These are phyloP conservation scores for Aspergillus piperis DNA, from an alignment of 2,329 filamentous ascomycete genomes.

Conservation along the genomic window DNA sequence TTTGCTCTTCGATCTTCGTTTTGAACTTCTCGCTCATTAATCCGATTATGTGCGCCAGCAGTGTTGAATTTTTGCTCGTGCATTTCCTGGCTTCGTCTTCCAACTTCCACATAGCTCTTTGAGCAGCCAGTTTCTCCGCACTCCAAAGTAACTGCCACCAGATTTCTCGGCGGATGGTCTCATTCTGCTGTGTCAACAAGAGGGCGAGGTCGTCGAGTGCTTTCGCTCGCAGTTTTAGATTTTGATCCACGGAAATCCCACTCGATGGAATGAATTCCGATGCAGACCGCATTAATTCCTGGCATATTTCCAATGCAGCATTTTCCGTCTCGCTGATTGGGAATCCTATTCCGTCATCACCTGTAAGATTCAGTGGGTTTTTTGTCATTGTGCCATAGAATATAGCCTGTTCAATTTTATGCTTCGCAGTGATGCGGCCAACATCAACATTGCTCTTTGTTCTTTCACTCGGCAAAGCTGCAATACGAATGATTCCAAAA, in stretches of 20 bases:
- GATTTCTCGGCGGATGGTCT: conserved; percentile 65
- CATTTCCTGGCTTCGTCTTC: conserved; percentile 70
- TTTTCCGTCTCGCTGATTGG: conserved; percentile 68
- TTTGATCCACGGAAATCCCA: conserved; percentile 76
- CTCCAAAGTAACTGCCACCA: conserved; percentile 84
- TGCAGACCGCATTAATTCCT: conserved; percentile 76
- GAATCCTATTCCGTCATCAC: conserved; percentile 67
- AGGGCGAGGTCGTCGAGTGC: conserved; percentile 74
- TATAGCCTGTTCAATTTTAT: conserved; percentile 89
- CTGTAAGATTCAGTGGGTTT: conserved; percentile 84
- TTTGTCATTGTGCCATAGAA: conserved; percentile 82
- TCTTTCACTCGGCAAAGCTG: conserved; percentile 38
- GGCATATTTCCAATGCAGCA: conserved; percentile 76
- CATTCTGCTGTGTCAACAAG: conserved; percentile 65
- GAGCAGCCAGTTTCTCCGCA: conserved; percentile 85
- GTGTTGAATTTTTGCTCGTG: conserved; percentile 63
- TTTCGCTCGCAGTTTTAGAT: conserved; percentile 70
- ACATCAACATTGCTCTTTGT: conserved; percentile 52
- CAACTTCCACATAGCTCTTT: conserved; percentile 74
- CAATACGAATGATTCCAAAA: conserved; percentile 59
- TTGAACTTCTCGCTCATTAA: conserved; percentile 77
- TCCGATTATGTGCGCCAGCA: conserved; percentile 73
- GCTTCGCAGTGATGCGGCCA: conserved; percentile 71
- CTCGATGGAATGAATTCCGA: conserved; percentile 72
- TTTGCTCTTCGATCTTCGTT: conserved; percentile 63